phyloP scores from a whole-genome alignment of 352 stramenopile genomes.

The Phytophthora cactorum region DNA sequence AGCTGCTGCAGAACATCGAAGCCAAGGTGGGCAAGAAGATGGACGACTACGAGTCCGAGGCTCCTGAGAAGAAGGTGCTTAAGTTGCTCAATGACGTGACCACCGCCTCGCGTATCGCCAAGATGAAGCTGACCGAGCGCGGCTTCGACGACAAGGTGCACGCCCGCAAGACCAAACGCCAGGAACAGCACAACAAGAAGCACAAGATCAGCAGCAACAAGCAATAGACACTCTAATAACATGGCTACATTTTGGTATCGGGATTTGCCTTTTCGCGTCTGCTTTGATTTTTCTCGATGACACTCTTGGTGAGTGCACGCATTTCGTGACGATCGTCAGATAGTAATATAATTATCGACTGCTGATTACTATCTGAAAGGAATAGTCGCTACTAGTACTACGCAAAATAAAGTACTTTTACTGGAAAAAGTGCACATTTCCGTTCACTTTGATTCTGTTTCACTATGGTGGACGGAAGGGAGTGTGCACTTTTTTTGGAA shows the following conservation, averaged over 20 bases:
- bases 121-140: slow-evolving; percentile 91
- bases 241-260: background rate
- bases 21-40: slow-evolving; percentile 90
- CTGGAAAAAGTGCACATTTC: no score
- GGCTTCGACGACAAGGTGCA: slow-evolving; percentile 90
- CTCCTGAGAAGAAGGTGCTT: slow-evolving; percentile 94
- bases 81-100: slow-evolving; percentile 95
- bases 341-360: no score
- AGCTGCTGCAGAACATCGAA: slow-evolving; percentile 96
- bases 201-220: slow-evolving; percentile 30
- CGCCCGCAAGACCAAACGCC: slow-evolving; percentile 72
- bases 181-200: slow-evolving; percentile 53
- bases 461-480: no score
- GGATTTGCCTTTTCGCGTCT: no score
- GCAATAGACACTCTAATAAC: slow-evolving; percentile 9
- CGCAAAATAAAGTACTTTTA: no score
- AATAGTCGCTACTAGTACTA: no score
- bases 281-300: no score
- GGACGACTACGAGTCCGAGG: slow-evolving; percentile 85
- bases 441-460: no score
- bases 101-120: slow-evolving; percentile 93
- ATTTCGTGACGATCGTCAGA: no score
- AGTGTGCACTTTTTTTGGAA: no score
- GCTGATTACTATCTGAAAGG: no score
- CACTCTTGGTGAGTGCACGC: no score